phyloP scores from a whole-genome alignment of 768 basidiomycete species.

The Lactifluus volemus region DNA sequence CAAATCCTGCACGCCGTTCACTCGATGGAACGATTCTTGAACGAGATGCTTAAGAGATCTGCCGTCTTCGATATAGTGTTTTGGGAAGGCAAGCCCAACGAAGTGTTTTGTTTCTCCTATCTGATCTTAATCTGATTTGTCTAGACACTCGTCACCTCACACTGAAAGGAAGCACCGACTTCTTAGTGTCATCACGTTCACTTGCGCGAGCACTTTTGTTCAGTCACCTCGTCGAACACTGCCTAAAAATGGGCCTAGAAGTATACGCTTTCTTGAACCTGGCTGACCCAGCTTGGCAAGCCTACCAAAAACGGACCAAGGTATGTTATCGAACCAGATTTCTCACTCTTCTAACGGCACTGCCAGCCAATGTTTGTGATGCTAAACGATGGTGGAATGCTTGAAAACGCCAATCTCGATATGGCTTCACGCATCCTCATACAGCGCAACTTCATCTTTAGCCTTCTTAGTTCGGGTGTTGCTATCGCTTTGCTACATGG shows the following conservation, averaged over 20 bases:
- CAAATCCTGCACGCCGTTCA: constrained; percentile 57
- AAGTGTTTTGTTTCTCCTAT: not conserved
- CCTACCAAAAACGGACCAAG: constrained; percentile 38
- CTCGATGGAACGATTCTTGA: constrained; percentile 42
- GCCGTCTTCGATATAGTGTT: constrained; percentile 58
- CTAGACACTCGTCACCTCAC: constrained; percentile 40
- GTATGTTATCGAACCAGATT: not conserved
- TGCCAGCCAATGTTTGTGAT: constrained; percentile 60
- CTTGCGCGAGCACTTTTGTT: constrained; percentile 46
- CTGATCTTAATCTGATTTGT: not conserved
- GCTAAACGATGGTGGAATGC: constrained; percentile 42
- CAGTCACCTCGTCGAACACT: constrained; percentile 33
- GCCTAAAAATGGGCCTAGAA: constrained; percentile 29
- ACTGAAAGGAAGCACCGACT: constrained; percentile 31
- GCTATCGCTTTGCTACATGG: constrained; percentile 45
- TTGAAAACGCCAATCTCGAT: constrained; percentile 13
- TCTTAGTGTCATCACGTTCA: constrained; percentile 36
- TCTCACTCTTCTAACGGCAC: constrained; percentile 11
- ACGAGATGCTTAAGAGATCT: constrained; percentile 39
- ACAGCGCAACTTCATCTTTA: constrained; percentile 43
- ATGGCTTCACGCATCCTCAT: constrained; percentile 30
- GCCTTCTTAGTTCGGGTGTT: constrained; percentile 40
- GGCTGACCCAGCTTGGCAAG: constrained; percentile 40
- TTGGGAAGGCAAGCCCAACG: constrained; percentile 38
- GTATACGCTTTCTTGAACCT: constrained; percentile 41